Conservation (phyloP, 1,139 yeast genomes). For the Candida smagusa region DNA sequence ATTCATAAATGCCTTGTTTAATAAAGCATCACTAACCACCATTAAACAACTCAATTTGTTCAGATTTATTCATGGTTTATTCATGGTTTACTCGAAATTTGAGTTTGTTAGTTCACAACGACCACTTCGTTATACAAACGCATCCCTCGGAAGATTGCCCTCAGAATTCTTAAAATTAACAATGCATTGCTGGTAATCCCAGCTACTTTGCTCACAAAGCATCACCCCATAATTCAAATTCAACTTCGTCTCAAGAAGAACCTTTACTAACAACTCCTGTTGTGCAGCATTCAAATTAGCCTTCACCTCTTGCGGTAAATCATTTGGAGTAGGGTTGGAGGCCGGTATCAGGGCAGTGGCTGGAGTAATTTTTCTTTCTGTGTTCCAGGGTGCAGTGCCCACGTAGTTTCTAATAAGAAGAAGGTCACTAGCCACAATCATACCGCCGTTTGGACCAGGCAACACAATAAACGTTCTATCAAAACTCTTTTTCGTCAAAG, state of each 20-base stretch:
- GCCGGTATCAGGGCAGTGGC: slow-evolving; percentile 4
- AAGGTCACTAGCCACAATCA: slow-evolving; percentile 83
- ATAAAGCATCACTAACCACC: no score
- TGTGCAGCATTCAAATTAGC: slow-evolving; percentile 53
- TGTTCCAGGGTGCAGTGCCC: slow-evolving; percentile 57
- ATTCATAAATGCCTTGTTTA: no score
- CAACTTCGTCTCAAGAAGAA: slow-evolving; percentile 72
- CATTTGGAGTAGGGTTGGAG: slow-evolving; percentile 25
- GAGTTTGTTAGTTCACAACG: no score
- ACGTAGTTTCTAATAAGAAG: slow-evolving; percentile 64
- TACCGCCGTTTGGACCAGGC: slow-evolving; percentile 65
- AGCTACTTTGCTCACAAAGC: slow-evolving; percentile 85
- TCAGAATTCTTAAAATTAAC: slow-evolving; percentile 68
- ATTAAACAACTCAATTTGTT: no score
- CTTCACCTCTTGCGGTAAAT: slow-evolving; percentile 54
- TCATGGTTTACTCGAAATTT: no score
- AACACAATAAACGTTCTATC: slow-evolving; percentile 82
- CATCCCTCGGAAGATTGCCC: slow-evolving; percentile 43
- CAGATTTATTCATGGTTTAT: no score
- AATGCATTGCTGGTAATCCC: slow-evolving; percentile 74
- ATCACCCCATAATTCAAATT: slow-evolving; percentile 75
- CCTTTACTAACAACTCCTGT: slow-evolving; percentile 60
- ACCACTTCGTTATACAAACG: slow-evolving; percentile 24
- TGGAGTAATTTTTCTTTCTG: slow-evolving; percentile 5
- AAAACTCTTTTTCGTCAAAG: slow-evolving; percentile 69